Evolutionary conservation across 345 rosid species (phyloP), one percentile per base, ranked within the genome.

Genomic region (Acer campestre): DNA sequence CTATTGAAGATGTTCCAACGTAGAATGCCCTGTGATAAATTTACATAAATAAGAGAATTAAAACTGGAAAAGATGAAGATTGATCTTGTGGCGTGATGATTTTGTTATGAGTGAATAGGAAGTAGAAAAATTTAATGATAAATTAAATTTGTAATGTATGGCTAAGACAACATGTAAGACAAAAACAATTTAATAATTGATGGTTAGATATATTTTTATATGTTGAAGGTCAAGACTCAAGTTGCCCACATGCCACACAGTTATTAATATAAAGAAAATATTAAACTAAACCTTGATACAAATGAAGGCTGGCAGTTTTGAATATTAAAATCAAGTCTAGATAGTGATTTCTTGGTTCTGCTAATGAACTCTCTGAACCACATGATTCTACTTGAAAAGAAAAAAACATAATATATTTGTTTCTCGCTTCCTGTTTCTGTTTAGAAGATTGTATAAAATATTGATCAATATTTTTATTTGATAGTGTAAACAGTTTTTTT

Each of bases 1-100:
- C 84, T 42, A 77, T 23, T 14, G 84, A 81, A 31, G 84, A 77
- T 62, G 78, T 73, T 7, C 84, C 84, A 12, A 81, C 69, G 16
- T 77, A 81, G 70, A 73, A 73, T n/a, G 68, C 74, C 69, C 83
- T 80, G 68, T 11, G 27, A 44, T 22, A 74, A 23, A 12, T 22
- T 46, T 35, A 9, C 10, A 61, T 6, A 38, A 22, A 29, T 7
- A 49, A 46, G 12, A 53, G 67, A 10, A n/a, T 40, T 35, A 20
- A 31, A 42, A 9, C 66, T 23, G 44, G 10, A 7, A 40, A 6
- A 8, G 44, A 40, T 7, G 44, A 40, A 10, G 44, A 40, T 44
- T 44, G 49, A 44, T 44, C 49, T 1, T 10, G 2, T 44, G 49
- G 49, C 10, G 9, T 44, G 49, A 44, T 10, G 13, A 44, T 44